Evolutionary conservation across 2,329 filamentous ascomycete species (phyloP).

Genomic region (Chaetomiaceae sp.): DNA sequence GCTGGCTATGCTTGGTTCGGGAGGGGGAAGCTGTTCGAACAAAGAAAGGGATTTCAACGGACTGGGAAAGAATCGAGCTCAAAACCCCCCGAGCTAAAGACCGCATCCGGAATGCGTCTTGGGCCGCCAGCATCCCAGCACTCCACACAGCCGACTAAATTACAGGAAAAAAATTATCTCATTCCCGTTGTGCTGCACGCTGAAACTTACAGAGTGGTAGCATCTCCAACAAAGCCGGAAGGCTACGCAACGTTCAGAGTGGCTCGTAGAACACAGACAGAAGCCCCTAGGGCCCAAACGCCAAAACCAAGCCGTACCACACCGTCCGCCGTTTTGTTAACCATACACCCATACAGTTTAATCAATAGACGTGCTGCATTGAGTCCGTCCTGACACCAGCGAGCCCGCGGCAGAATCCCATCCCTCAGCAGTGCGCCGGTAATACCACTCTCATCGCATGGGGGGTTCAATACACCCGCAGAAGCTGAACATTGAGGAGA

Average conservation of each 20-base stretch:
- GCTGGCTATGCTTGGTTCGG: not conserved
- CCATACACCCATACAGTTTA: not conserved
- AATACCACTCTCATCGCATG: not conserved
- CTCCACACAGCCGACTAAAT: not conserved
- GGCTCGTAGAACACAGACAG: not conserved
- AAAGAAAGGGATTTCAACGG: constrained; percentile 9
- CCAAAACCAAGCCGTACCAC: not conserved
- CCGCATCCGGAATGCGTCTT: constrained; percentile 1
- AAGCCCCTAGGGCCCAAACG: not conserved
- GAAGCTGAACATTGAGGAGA: constrained; percentile 68
- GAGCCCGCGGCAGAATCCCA: not conserved
- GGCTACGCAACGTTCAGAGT: not conserved
- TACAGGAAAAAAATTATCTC: not conserved
- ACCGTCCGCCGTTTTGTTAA: not conserved
- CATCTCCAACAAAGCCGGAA: not conserved
- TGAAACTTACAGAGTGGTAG: not conserved
- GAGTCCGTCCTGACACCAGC: not conserved
- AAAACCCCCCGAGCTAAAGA: constrained; percentile 7
- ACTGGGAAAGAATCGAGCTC: not conserved
- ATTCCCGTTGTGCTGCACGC: not conserved
- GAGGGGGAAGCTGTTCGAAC: not conserved
- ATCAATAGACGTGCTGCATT: not conserved
- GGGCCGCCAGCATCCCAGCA: not conserved
- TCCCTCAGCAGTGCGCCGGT: not conserved
- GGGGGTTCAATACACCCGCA: not conserved